These are phyloP conservation scores for Myrica gale DNA, from an alignment of 306 rosid species.

Conservation along the genomic window DNA sequence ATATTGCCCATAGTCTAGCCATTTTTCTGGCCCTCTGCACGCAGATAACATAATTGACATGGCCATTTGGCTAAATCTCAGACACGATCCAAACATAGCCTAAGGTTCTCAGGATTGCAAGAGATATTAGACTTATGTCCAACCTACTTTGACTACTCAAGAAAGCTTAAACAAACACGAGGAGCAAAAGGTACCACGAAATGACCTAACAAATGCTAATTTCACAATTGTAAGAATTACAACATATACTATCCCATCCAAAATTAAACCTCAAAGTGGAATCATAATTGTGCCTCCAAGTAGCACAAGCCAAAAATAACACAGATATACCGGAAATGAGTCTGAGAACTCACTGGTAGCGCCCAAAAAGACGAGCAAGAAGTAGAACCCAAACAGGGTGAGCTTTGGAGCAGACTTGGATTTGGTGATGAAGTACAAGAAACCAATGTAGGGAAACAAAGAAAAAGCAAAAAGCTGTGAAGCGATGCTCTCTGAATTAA, in stretches of 20 bases:
- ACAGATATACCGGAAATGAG: background rate
- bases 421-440: slow-evolving; percentile 86
- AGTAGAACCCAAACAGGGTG: slow-evolving; percentile 93
- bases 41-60: background rate
- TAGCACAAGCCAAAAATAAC: background rate
- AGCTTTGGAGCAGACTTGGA: slow-evolving; percentile 85
- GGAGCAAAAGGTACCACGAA: background rate
- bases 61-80: background rate
- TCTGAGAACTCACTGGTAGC: slow-evolving; percentile 73
- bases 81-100: too few species aligned
- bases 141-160: background rate
- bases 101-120: background rate
- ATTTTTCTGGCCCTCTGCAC: background rate
- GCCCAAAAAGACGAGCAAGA: slow-evolving; percentile 79
- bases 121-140: background rate
- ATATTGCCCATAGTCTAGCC: background rate
- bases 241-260: background rate
- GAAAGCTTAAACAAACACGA: background rate
- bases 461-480: slow-evolving; percentile 84
- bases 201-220: slow-evolving; percentile 3
- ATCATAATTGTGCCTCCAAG: background rate
- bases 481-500: slow-evolving; percentile 85
- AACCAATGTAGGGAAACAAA: slow-evolving; percentile 77
- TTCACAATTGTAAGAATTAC: background rate
- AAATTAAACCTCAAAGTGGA: background rate